Percentiles rank a stretch among this genome's conserved stretches.
phyloP scores from a whole-genome alignment of 176 grass and related monocot genomes.

The Luzula sylvatica region DNA sequence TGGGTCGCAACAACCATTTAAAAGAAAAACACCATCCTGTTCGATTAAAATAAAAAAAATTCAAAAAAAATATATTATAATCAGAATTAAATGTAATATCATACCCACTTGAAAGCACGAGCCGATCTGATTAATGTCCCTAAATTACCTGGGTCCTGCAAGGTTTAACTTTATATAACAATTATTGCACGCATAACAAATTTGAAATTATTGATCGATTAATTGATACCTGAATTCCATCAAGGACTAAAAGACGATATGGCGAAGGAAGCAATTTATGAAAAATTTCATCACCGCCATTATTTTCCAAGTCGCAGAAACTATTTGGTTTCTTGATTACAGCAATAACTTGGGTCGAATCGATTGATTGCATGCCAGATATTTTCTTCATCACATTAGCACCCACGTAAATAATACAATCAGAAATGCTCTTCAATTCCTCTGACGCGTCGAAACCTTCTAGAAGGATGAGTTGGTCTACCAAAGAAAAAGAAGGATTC shows the following conservation, averaged over 20 bases:
- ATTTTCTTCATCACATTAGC: constrained; percentile 72
- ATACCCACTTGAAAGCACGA: constrained; percentile 89
- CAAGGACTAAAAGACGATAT: constrained; percentile 69
- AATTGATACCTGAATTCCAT: constrained; percentile 74
- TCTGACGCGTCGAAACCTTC: constrained; percentile 34
- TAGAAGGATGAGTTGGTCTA: constrained; percentile 53
- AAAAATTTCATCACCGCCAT: constrained; percentile 18
- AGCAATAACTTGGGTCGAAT: constrained; percentile 73
- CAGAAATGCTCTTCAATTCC: constrained; percentile 23
- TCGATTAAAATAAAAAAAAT: not conserved
- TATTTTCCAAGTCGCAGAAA: constrained; percentile 29
- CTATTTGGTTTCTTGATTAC: constrained; percentile 62
- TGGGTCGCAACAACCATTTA: constrained; percentile 81
- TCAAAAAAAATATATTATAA: not conserved
- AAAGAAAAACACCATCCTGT: constrained; percentile 86
- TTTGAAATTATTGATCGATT: not conserved
- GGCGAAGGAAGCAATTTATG: constrained; percentile 34
- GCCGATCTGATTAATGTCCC: constrained; percentile 91
- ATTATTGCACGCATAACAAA: constrained; percentile 1
- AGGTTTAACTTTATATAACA: not conserved
- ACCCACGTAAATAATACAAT: constrained; percentile 37
- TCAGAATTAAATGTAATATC: not conserved
- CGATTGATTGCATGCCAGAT: constrained; percentile 72
- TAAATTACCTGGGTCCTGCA: constrained; percentile 86
- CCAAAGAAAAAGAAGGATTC: constrained; percentile 4